These are phyloP conservation scores for Leptodermis oblonga DNA, from an alignment of 257 asterid species.

Conservation along the genomic window DNA sequence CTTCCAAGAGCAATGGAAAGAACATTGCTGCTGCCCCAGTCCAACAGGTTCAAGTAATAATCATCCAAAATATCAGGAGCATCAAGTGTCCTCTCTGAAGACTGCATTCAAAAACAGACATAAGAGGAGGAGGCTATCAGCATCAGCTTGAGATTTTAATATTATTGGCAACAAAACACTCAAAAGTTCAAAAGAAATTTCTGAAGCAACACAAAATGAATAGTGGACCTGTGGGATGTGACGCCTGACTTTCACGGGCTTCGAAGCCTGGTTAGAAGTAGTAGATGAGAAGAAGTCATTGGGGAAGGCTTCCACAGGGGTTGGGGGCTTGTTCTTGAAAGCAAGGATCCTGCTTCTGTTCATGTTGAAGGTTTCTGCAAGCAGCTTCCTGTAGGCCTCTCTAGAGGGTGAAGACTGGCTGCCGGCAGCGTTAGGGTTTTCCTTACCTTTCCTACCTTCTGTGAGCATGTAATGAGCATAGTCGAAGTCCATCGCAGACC, in stretches of 20 bases:
- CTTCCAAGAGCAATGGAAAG: constrained; percentile 84
- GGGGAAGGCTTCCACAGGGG: constrained; percentile 54
- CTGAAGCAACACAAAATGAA: background rate
- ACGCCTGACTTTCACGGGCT: constrained; percentile 60
- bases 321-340: constrained; percentile 87
- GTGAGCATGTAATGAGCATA: constrained; percentile 89
- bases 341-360: constrained; percentile 80
- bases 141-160: background rate
- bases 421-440: constrained; percentile 68
- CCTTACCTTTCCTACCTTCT: constrained; percentile 82
- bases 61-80: constrained; percentile 91
- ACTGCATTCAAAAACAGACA: constrained; percentile 58
- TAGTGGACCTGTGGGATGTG: constrained; percentile 77
- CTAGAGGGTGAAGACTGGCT: constrained; percentile 53
- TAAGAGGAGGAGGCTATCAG: background rate
- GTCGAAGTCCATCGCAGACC: constrained; percentile 92
- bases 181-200: background rate
- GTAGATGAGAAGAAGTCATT: constrained; percentile 32
- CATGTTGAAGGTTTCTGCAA: constrained; percentile 85
- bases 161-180: no score
- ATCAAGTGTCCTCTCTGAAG: constrained; percentile 89
- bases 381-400: constrained; percentile 80
- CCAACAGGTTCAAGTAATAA: constrained; percentile 78
- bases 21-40: constrained; percentile 94
- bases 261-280: constrained; percentile 47